These are phyloP conservation scores for Acorus calamus DNA, from an alignment of 106 monocot species.

Conservation along the genomic window DNA sequence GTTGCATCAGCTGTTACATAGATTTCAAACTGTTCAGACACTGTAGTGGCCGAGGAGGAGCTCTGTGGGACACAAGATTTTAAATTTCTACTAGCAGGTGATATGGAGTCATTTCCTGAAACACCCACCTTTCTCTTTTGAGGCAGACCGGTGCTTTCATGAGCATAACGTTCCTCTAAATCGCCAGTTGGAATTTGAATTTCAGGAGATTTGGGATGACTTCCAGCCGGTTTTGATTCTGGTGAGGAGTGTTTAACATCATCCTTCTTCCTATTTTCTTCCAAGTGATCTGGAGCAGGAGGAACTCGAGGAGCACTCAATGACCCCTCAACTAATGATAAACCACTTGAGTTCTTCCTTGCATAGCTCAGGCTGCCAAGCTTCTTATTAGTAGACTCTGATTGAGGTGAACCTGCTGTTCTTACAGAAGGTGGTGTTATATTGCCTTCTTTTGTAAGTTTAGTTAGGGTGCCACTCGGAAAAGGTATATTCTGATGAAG, in stretches of 20 bases:
- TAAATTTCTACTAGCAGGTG: slow-evolving; percentile 8
- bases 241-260: neutral
- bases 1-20: neutral
- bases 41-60: slow-evolving; percentile 7
- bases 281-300: neutral
- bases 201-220: neutral
- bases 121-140: slow-evolving; percentile 19
- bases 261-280: slow-evolving; percentile 1
- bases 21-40: neutral
- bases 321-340: slow-evolving; percentile 9
- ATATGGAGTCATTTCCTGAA: slow-evolving; percentile 8
- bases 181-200: slow-evolving; percentile 8
- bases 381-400: slow-evolving; percentile 9
- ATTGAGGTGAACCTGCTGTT: neutral
- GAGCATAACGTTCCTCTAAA: neutral
- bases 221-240: slow-evolving; percentile 1
- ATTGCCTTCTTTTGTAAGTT: slow-evolving; percentile 4
- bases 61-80: neutral
- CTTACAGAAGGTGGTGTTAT: neutral
- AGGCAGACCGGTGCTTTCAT: slow-evolving; percentile 5
- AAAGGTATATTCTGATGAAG: neutral
- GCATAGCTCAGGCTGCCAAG: slow-evolving; percentile 17
- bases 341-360: slow-evolving; percentile 21
- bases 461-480: neutral
- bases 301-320: neutral